A percentile compares a stretch with the other conserved stretches of the same genome.
phyloP scores from a whole-genome alignment of 768 basidiomycete genomes.

The Podaxis rugospora region DNA sequence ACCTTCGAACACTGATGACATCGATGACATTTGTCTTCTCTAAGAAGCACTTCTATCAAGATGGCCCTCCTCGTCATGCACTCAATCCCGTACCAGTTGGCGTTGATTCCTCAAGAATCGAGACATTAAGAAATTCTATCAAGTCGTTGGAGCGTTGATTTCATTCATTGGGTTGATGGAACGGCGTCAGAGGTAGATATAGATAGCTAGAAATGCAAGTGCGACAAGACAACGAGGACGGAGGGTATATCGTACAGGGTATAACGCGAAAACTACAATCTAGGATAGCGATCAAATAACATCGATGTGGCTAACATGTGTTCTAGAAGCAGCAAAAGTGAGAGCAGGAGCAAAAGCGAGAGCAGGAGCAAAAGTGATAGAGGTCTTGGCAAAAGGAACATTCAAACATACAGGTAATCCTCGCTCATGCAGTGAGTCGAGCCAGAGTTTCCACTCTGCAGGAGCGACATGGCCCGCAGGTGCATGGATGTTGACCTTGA shows the following conservation, averaged over 20 bases:
- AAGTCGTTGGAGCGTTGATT: background rate
- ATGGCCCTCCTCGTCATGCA: background rate
- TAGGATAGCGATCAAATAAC: background rate
- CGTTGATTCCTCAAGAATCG: background rate
- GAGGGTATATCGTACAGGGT: conserved; percentile 2
- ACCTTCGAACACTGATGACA: background rate
- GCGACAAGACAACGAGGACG: background rate
- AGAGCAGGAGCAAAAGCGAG: background rate
- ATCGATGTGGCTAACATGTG: background rate
- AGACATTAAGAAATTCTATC: background rate
- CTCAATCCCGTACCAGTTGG: conserved; percentile 3
- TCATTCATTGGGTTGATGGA: background rate
- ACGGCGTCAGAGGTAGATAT: background rate
- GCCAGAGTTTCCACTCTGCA: conserved; percentile 11
- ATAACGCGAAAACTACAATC: background rate
- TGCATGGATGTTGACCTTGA: conserved; percentile 6
- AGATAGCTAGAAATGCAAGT: background rate
- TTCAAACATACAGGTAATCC: conserved; percentile 9
- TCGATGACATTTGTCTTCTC: background rate
- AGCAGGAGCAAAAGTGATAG: conserved; percentile 4
- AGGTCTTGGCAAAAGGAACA: conserved; percentile 9
- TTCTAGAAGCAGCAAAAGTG: background rate
- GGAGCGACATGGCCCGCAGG: conserved; percentile 6
- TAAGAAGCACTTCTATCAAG: conserved; percentile 2
- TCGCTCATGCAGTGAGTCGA: conserved; percentile 7